Evolutionary conservation across 2,329 filamentous ascomycete species (phyloP).

Genomic region (Colletotrichum magnum): DNA sequence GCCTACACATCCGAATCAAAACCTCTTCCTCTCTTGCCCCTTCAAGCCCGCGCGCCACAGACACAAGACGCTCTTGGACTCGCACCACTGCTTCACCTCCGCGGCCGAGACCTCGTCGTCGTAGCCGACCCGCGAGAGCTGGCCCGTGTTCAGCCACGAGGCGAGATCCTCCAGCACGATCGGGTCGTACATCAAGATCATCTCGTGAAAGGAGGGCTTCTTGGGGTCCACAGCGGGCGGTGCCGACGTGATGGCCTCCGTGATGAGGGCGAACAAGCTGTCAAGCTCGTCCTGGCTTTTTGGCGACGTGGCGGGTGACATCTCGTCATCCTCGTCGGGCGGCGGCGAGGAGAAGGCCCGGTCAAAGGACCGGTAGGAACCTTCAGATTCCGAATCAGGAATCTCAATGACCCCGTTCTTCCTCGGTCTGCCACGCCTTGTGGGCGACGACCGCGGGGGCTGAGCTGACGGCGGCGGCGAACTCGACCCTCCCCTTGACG

Average conservation of each 20-base stretch:
- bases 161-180: slow-evolving; percentile 90
- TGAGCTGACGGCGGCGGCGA: slow-evolving; percentile 52
- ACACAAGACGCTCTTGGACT: slow-evolving; percentile 88
- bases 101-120: slow-evolving; percentile 74
- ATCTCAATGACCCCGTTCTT: slow-evolving; percentile 59
- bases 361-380: slow-evolving; percentile 52
- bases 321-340: slow-evolving; percentile 60
- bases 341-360: slow-evolving; percentile 60
- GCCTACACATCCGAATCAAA: slow-evolving; percentile 27
- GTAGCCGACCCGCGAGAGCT: slow-evolving; percentile 73
- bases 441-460: slow-evolving; percentile 41
- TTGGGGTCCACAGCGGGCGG: slow-evolving; percentile 64
- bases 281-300: slow-evolving; percentile 43
- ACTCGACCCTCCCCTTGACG: background rate
- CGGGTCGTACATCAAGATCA: slow-evolving; percentile 93
- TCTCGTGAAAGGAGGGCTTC: slow-evolving; percentile 85
- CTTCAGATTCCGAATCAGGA: slow-evolving; percentile 64
- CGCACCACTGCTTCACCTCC: slow-evolving; percentile 91
- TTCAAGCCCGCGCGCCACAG: slow-evolving; percentile 74
- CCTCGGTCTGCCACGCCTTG: slow-evolving; percentile 45
- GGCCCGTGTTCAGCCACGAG: slow-evolving; percentile 83
- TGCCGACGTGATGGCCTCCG: slow-evolving; percentile 65
- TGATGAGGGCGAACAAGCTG: slow-evolving; percentile 66
- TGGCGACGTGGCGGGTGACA: slow-evolving; percentile 55
- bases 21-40: slow-evolving; percentile 68